Conservation (phyloP, 208 protist species). For the Novymonas esmeraldas region DNA sequence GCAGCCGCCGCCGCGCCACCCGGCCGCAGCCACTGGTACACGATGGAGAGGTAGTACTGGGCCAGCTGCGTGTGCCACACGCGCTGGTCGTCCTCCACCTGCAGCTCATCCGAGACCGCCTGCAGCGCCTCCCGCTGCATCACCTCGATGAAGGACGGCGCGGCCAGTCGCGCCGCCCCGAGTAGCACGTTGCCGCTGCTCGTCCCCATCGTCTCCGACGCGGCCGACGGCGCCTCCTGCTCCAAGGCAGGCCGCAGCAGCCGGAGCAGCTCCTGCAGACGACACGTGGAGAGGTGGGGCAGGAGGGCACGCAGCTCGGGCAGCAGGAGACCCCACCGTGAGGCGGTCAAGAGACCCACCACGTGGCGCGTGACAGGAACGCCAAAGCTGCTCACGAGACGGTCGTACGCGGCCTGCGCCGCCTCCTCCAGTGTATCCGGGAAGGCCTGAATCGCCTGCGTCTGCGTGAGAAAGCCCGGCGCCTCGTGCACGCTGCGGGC, state of each 20-base stretch:
- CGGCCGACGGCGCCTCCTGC: constrained; percentile 7
- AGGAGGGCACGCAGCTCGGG: constrained; percentile 65
- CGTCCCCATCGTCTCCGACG: constrained; percentile 21
- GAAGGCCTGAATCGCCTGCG: constrained; percentile 46
- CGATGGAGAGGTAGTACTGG: constrained; percentile 51
- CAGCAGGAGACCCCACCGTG: constrained; percentile 71
- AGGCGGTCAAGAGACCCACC: constrained; percentile 53
- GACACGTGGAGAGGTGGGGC: constrained; percentile 33
- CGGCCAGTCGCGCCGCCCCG: constrained; percentile 41
- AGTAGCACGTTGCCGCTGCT: constrained; percentile 45
- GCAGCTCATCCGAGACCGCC: constrained; percentile 24
- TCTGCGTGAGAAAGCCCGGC: constrained; percentile 50
- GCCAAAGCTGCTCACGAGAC: constrained; percentile 48
- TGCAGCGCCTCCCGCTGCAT: constrained; percentile 20
- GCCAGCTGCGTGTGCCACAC: constrained; percentile 66
- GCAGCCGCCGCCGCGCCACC: constrained; percentile 2
- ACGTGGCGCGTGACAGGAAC: constrained; percentile 42
- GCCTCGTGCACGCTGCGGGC: constrained; percentile 54
- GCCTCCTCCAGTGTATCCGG: constrained; percentile 61
- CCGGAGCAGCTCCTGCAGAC: constrained; percentile 77
- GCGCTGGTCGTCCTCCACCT: constrained; percentile 41
- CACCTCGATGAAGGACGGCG: constrained; percentile 49
- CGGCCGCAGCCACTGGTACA: constrained; percentile 28
- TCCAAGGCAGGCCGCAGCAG: constrained; percentile 66
- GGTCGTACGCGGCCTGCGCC: constrained; percentile 48